A percentile compares a stretch with the other conserved stretches of the same genome.
Conservation (phyloP, 495 filamentous ascomycete species). For the Saxophila tyrrhenica region DNA sequence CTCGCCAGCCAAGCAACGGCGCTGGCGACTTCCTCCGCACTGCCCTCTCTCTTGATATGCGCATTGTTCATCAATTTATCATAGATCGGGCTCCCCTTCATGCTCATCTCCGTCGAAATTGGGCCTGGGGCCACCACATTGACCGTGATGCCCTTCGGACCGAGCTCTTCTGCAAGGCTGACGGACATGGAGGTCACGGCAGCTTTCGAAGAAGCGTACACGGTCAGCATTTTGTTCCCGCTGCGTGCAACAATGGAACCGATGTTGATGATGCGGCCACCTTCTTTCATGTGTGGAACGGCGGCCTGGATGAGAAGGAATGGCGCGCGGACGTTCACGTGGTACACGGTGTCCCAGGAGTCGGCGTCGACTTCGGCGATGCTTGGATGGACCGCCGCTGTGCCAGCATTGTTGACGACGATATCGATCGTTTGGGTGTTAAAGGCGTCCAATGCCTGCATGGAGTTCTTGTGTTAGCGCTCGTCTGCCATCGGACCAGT, state of each 20-base stretch:
- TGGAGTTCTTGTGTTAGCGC: neutral
- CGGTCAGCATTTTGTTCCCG: constrained; percentile 46
- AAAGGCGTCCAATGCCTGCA: neutral
- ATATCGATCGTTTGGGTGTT: neutral
- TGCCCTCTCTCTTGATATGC: constrained; percentile 42
- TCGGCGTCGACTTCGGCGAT: neutral
- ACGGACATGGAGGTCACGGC: constrained; percentile 61
- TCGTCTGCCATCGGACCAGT: neutral
- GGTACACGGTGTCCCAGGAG: neutral
- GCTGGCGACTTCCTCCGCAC: constrained; percentile 51
- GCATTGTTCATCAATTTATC: constrained; percentile 42
- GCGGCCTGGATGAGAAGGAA: constrained; percentile 54
- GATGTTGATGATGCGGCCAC: constrained; percentile 48
- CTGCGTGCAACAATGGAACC: constrained; percentile 32
- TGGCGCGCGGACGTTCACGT: constrained; percentile 53
- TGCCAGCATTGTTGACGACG: neutral
- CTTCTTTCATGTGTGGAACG: constrained; percentile 46
- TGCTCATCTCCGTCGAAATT: constrained; percentile 56
- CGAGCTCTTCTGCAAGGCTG: constrained; percentile 53
- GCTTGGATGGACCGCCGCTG: neutral
- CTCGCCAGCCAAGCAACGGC: constrained; percentile 39
- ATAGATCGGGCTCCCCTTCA: constrained; percentile 46
- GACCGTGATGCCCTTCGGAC: constrained; percentile 46
- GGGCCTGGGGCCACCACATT: constrained; percentile 57
- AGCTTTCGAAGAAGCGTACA: constrained; percentile 54